Evolutionary conservation across 2,329 filamentous ascomycete species (phyloP).

Genomic region (Beauveria bassiana): DNA sequence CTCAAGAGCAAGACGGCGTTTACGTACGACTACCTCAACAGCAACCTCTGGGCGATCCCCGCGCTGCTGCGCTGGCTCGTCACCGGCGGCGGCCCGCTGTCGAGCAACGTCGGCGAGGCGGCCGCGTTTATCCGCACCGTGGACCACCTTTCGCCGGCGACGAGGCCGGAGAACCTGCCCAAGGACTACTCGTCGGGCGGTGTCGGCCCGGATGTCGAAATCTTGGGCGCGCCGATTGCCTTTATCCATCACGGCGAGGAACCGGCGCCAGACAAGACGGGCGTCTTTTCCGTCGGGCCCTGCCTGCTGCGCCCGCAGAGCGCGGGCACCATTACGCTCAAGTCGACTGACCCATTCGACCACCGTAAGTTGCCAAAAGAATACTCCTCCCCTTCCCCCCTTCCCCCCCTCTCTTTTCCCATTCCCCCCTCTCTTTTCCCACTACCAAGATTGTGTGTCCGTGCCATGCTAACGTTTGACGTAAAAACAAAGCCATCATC

Average conservation of each 20-base stretch:
- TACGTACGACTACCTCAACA: conserved; percentile 14
- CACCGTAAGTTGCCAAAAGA: conserved; percentile 13
- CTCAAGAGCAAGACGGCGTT: conserved; percentile 13
- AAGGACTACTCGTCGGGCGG: conserved; percentile 15
- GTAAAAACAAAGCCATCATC: conserved; percentile 13
- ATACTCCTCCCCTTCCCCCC: not conserved
- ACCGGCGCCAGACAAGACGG: not conserved
- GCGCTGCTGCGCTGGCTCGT: conserved; percentile 14
- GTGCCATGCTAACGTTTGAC: not conserved
- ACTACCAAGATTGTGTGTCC: too few relatives aligned
- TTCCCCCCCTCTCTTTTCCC: too few relatives aligned
- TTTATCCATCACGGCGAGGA: conserved; percentile 17
- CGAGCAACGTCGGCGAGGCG: conserved; percentile 15
- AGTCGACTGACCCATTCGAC: conserved; percentile 14
- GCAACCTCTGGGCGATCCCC: conserved; percentile 13
- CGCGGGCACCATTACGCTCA: conserved; percentile 14
- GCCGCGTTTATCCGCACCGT: conserved; percentile 15
- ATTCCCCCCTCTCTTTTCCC: too few relatives aligned
- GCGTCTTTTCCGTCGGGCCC: conserved; percentile 12
- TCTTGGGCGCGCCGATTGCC: conserved; percentile 13
- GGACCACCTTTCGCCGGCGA: conserved; percentile 10
- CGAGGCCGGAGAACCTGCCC: conserved; percentile 6
- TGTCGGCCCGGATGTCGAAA: conserved; percentile 15
- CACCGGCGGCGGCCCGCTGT: conserved; percentile 14
- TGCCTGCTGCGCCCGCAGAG: conserved; percentile 15